A percentile compares a stretch with the other conserved stretches of the same genome.
These are phyloP conservation scores for Cyclotella cryptica DNA, from an alignment of 108 stramenopile species.

Conservation along the genomic window DNA sequence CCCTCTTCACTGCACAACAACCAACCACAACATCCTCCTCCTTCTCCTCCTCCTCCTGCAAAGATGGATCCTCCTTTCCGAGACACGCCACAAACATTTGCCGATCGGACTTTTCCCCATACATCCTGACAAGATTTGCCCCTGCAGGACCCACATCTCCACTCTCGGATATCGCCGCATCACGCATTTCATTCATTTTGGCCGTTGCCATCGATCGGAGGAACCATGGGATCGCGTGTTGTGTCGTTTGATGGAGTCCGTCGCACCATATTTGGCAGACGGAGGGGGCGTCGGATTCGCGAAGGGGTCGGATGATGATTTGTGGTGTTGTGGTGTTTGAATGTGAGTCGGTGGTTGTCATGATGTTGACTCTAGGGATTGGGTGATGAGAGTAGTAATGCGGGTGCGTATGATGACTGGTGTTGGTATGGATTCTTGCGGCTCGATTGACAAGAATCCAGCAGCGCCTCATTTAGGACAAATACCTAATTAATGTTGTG, in stretches of 20 bases:
- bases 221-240: slow-evolving; percentile 19
- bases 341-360: too few relatives aligned
- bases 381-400: too few relatives aligned
- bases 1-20: slow-evolving; percentile 17
- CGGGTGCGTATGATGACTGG: too few relatives aligned
- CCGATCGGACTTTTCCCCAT: slow-evolving; percentile 7
- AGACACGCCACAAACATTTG: slow-evolving; percentile 18
- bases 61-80: too few relatives aligned
- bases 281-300: slow-evolving; percentile 2
- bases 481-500: too few relatives aligned
- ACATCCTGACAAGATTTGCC: slow-evolving; percentile 8
- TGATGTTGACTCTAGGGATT: too few relatives aligned
- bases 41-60: not conserved
- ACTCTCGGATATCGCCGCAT: slow-evolving; percentile 1
- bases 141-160: slow-evolving; percentile 20
- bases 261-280: slow-evolving; percentile 15
- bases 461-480: too few relatives aligned
- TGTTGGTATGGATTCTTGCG: too few relatives aligned
- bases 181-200: slow-evolving; percentile 16
- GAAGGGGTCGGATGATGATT: slow-evolving; percentile 9
- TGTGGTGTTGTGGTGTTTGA: not conserved
- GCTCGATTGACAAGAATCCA: too few relatives aligned
- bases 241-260: slow-evolving; percentile 4
- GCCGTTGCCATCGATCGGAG: not conserved
- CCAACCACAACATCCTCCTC: slow-evolving; percentile 1